Evolutionary conservation across 1,139 yeast genomes (phyloP), one percentile per base, ranked within the genome.

Genomic region (Pichia sp.): DNA sequence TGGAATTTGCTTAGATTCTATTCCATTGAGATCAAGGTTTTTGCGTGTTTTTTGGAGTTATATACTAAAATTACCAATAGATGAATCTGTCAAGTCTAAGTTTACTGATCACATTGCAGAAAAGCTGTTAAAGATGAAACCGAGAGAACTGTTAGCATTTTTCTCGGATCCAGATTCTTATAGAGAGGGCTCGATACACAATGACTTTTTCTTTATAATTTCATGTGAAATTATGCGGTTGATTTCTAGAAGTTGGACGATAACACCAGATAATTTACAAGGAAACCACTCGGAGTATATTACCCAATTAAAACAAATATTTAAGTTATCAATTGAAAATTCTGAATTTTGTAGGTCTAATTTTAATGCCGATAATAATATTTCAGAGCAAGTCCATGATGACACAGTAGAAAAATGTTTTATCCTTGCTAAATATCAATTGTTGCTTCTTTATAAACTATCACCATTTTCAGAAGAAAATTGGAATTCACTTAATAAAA

Each of bases 1-100:
- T 3, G 47, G 49, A 16, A 47, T 52, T 11, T 44, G 54, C 14
- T 14, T 54, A n/a, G 55, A 54, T 16, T 54, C 56, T 1, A 42
- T 53, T 14, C 47, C 53, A 4, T 22, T 39, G 10, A 42, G 56
- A 30, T 29, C 43, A 10, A 33, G 30, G 6, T 31, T 51, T 9
- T 33, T 53, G 18, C 27, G 31, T 13, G 19, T 51, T 13, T 31
- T 30, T 11, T 53, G 56, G 56, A 18, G 27, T 11, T 44, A 46
- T 9, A 27, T 49, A 10, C 2, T 28, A 19, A 36, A 18, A 22
- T 39, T 50, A n/a, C 48, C 50, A 11, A 27, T 53, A 5, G 36
- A 36, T 16, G 14, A 8, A 13, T 6, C n/a, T 8, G 45, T 45
- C 1, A 53, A 30, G 16, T 3, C 22, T 1, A 30, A 36, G 19